Base-by-base conservation (phyloP, 805 yeast genomes). In the Sungouiella blattae region DNA sequence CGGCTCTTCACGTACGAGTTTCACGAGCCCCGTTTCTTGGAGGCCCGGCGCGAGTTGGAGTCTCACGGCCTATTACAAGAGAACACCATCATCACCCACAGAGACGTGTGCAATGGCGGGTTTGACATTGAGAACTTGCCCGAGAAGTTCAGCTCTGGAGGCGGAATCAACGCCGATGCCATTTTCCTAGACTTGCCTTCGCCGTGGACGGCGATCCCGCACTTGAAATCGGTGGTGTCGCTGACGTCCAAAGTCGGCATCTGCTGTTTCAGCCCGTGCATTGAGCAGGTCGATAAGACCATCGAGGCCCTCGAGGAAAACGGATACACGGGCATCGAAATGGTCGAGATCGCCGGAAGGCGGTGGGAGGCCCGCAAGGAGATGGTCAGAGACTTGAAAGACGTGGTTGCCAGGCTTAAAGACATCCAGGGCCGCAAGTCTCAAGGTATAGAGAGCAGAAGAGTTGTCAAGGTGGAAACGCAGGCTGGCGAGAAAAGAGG, bases 211-310 rank as follows among this genome's bases (percentile, higher is more conserved):
- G 98, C 98, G 5, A 83, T 93, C 35, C 87, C 87, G 5, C 82
- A 83, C 58, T 62, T 91, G 30, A 62, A 69, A 9, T 47, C 53
- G 21, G 94, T 84, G 1, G 71, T 85, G 11, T 63, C 83, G 6
- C 57, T 64, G 6, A 62, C 62, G 13, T 66, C 70, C 36, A 67
- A 70, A 18, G 85, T 79, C 15, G 79, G 84, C 3, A 73, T 93
- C 35, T 93, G 99, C 62, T 93, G 98, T 60, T 93, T 93, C 55
- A 86, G 95, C 26, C 99, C 99, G 7, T 93, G 99, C 60, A 85
- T 93, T 31, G 99, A 93, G 62, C 99, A 93, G 64, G 98, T 93
- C 3, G 83, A 83, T 39, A 82, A 85, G 55, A 86, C 98, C 0
- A 78, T 91, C 9, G 82, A 77, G 44, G 82, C 85, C 0, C 64